Conservation (phyloP, 2,329 filamentous ascomycete genomes). For the Teratosphaeriaceae sp. region DNA sequence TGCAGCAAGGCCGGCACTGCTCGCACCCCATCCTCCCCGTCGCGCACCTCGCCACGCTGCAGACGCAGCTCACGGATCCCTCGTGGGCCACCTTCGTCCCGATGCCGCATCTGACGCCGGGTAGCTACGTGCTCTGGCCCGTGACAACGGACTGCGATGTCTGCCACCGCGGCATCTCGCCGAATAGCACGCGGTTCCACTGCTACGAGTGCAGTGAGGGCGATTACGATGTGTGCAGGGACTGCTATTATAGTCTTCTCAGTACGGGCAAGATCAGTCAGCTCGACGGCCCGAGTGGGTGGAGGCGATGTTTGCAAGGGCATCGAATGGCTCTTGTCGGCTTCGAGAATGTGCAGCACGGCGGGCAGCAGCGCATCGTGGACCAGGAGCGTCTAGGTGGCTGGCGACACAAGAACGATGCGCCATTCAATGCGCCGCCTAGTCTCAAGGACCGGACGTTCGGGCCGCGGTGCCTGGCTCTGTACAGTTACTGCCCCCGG, state of each 20-base stretch:
- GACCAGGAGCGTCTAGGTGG: slow-evolving; percentile 74
- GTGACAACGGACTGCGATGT: slow-evolving; percentile 68
- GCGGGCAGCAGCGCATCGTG: slow-evolving; percentile 61
- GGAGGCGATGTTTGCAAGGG: slow-evolving; percentile 72
- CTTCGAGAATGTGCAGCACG: slow-evolving; percentile 57
- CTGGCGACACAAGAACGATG: slow-evolving; percentile 52
- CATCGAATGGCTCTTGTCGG: slow-evolving; percentile 80
- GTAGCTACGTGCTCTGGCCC: slow-evolving; percentile 35
- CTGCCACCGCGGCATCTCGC: slow-evolving; percentile 66
- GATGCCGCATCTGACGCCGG: slow-evolving; percentile 33
- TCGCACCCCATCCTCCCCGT: slow-evolving; percentile 75
- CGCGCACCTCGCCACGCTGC: slow-evolving; percentile 45
- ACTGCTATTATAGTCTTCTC: slow-evolving; percentile 68
- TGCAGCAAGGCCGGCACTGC: slow-evolving; percentile 75
- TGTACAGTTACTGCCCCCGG: slow-evolving; percentile 74
- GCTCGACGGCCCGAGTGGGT: slow-evolving; percentile 73
- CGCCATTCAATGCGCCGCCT: neutral
- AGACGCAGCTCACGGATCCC: slow-evolving; percentile 16
- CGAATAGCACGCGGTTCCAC: slow-evolving; percentile 66
- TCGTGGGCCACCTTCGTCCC: slow-evolving; percentile 15
- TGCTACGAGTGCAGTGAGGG: slow-evolving; percentile 70
- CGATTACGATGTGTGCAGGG: slow-evolving; percentile 80
- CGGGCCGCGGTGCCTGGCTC: slow-evolving; percentile 56
- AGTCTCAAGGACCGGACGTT: slow-evolving; percentile 57
- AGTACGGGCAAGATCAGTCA: slow-evolving; percentile 57